Evolutionary conservation across 805 yeast species (phyloP).

Genomic region (Clavispora phyllophila): DNA sequence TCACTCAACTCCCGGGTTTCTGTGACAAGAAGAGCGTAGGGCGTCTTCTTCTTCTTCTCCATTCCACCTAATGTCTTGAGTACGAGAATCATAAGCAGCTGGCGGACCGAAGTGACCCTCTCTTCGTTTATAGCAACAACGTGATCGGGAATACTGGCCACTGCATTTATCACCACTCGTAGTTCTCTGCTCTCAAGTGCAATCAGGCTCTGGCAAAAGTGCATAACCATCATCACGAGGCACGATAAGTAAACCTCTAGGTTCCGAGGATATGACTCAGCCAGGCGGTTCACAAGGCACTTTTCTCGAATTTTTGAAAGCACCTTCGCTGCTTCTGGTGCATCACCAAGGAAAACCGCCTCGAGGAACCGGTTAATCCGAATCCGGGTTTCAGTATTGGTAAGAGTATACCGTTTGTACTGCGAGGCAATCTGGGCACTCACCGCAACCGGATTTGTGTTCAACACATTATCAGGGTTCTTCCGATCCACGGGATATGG

Average conservation of each 20-base stretch:
- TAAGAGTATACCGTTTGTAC: constrained; percentile 1
- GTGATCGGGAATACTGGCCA: neutral
- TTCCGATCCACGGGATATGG: neutral
- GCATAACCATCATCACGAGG: constrained; percentile 4
- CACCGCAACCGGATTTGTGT: constrained; percentile 4
- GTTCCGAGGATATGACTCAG: neutral
- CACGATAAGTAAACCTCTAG: constrained; percentile 10
- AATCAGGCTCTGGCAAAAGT: neutral
- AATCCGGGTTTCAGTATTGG: constrained; percentile 5
- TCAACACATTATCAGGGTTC: constrained; percentile 3
- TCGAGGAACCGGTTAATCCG: constrained; percentile 13
- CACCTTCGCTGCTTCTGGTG: constrained; percentile 1
- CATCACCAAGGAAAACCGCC: constrained; percentile 11
- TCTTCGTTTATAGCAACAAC: neutral
- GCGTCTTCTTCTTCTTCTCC: no score
- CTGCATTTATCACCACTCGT: neutral
- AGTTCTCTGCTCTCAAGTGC: neutral
- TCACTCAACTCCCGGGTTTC: neutral
- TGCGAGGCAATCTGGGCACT: constrained; percentile 1
- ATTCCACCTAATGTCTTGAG: neutral
- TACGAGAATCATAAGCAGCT: neutral
- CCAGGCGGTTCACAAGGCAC: neutral
- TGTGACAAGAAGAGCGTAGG: neutral
- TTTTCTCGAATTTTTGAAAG: constrained; percentile 3
- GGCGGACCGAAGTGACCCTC: neutral